phyloP scores from a whole-genome alignment of 371 early-diverging fungal species.

The Agmasoma carcini region DNA sequence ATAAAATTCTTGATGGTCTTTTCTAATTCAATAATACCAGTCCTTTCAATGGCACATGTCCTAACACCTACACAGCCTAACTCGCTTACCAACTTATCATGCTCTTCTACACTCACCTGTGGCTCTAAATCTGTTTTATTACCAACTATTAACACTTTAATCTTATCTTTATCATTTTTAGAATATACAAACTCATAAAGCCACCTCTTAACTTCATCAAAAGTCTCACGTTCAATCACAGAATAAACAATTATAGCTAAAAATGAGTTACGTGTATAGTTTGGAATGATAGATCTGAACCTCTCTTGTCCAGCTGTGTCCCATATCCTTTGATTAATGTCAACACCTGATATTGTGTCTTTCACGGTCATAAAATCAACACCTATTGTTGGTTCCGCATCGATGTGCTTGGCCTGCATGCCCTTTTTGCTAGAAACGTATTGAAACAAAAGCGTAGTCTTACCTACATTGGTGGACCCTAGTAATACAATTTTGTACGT shows the following conservation, averaged over 20 bases:
- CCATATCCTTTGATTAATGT: slow-evolving; percentile 53
- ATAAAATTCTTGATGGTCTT: too few relatives aligned
- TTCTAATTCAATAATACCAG: too few relatives aligned
- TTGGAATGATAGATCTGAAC: slow-evolving; percentile 67
- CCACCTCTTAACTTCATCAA: slow-evolving; percentile 76
- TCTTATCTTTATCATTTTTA: slow-evolving; percentile 64
- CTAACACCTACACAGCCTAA: too few relatives aligned
- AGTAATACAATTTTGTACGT: slow-evolving; percentile 55
- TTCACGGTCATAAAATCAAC: slow-evolving; percentile 77
- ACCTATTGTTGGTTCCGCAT: slow-evolving; percentile 82
- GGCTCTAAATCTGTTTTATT: slow-evolving; percentile 90
- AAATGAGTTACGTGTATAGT: slow-evolving; percentile 90
- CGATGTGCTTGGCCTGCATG: slow-evolving; percentile 29
- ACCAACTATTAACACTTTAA: slow-evolving; percentile 85
- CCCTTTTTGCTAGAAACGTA: slow-evolving; percentile 43
- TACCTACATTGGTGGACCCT: slow-evolving; percentile 65
- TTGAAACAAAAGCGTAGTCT: slow-evolving; percentile 85
- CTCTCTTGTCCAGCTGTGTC: slow-evolving; percentile 56
- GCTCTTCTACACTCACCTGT: slow-evolving; percentile 55
- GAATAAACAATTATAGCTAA: slow-evolving; percentile 78
- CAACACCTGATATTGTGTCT: slow-evolving; percentile 40
- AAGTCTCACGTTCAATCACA: slow-evolving; percentile 15
- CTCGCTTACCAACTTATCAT: too few relatives aligned
- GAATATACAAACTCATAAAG: slow-evolving; percentile 87
- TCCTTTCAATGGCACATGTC: too few relatives aligned